phyloP scores from a whole-genome alignment of 2,329 filamentous ascomycete species.

The Sclerotinia trifoliorum region DNA sequence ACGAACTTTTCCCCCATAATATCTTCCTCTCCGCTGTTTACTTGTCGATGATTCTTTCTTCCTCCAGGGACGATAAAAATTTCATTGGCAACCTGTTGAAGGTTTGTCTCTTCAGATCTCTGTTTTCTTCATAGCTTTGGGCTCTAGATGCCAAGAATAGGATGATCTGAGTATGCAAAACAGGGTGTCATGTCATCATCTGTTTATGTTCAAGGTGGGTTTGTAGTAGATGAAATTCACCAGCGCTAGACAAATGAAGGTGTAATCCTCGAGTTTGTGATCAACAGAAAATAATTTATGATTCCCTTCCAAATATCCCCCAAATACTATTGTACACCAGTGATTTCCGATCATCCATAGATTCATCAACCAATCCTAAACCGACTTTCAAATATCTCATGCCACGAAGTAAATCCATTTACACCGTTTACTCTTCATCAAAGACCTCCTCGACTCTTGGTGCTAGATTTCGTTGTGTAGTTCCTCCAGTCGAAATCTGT shows the following conservation, averaged over 20 bases:
- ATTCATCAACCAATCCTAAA: not conserved
- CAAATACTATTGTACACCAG: not conserved
- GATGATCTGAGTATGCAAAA: no score
- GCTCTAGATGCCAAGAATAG: no score
- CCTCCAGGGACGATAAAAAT: no score
- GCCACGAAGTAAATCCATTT: not conserved
- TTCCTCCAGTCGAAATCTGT: slow-evolving; percentile 39
- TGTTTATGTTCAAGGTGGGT: not conserved
- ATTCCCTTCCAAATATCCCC: not conserved
- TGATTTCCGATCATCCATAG: not conserved
- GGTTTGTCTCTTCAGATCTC: no score
- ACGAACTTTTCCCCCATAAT: no score
- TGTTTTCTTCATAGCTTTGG: no score
- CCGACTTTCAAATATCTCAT: not conserved
- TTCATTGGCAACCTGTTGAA: no score
- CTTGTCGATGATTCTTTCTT: no score
- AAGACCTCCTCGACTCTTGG: slow-evolving; percentile 48
- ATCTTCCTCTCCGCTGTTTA: no score
- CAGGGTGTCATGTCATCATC: not conserved
- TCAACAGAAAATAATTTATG: not conserved
- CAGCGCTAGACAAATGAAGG: not conserved
- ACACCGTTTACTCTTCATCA: slow-evolving; percentile 36
- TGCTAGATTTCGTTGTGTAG: slow-evolving; percentile 43
- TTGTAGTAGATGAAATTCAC: not conserved
- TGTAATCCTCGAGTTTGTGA: not conserved